phyloP scores from a whole-genome alignment of 345 rosid genomes.

The Hirschfeldia incana region DNA sequence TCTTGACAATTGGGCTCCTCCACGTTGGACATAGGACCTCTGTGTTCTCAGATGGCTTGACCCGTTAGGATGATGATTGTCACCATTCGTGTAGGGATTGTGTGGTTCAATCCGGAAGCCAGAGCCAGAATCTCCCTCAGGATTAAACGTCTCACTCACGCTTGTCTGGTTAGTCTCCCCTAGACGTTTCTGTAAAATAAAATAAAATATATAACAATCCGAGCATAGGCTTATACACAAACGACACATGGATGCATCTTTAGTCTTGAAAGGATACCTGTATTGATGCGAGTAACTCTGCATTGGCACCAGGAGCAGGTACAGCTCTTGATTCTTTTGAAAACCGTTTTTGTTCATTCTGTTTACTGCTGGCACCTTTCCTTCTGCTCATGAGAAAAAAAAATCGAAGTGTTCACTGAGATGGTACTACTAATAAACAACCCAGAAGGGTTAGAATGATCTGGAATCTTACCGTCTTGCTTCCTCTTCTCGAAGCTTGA shows the following conservation, averaged over 20 bases:
- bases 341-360: conserved; percentile 43
- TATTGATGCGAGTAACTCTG: conserved; percentile 51
- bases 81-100: conserved; percentile 39
- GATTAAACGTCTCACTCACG: conserved; percentile 45
- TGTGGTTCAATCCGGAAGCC: conserved; percentile 51
- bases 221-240: conserved; percentile 2
- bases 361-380: conserved; percentile 47
- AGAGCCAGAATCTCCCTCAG: conserved; percentile 50
- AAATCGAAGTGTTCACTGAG: not conserved
- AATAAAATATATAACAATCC: not conserved
- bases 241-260: not conserved
- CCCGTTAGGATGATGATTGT: conserved; percentile 33
- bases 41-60: conserved; percentile 45
- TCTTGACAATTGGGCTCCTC: conserved; percentile 60
- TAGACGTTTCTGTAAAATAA: conserved; percentile 49
- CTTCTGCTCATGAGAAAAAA: conserved; percentile 36
- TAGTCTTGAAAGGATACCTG: conserved; percentile 40
- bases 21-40: conserved; percentile 48
- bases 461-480: conserved; percentile 47
- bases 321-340: conserved; percentile 52
- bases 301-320: conserved; percentile 58
- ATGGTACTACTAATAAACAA: not conserved
- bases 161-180: conserved; percentile 48
- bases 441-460: not conserved
- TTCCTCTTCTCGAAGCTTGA: conserved; percentile 56